Evolutionary conservation across 371 early-diverging fungal species (phyloP).

Genomic region (Mucor racemosus): DNA sequence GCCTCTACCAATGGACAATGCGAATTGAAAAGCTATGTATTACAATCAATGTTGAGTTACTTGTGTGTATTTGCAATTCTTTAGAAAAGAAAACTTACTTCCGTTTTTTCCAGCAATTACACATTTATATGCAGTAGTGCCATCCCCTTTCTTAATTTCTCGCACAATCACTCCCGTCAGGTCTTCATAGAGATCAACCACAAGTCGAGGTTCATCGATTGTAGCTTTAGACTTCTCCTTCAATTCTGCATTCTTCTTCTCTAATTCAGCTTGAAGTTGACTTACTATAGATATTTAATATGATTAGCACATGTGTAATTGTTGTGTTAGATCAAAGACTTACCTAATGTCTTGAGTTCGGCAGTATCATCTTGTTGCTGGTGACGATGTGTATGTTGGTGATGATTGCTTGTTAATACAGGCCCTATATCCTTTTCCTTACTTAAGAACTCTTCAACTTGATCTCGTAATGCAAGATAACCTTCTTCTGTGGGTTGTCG

Average conservation of each 20-base stretch:
- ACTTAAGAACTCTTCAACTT: neutral
- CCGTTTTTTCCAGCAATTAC: slow-evolving; percentile 24
- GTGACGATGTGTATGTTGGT: neutral
- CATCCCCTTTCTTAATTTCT: slow-evolving; percentile 10
- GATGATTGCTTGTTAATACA: neutral
- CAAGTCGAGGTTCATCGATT: neutral
- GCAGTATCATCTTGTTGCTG: neutral
- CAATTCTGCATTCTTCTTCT: neutral
- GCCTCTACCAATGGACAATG: slow-evolving; percentile 13
- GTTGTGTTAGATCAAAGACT: neutral
- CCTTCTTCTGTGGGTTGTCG: slow-evolving; percentile 8
- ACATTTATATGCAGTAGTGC: slow-evolving; percentile 18
- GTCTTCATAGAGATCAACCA: slow-evolving; percentile 18
- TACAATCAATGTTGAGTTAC: neutral
- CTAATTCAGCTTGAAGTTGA: neutral
- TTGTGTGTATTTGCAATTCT: neutral
- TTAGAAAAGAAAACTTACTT: slow-evolving; percentile 16
- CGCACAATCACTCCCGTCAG: slow-evolving; percentile 18
- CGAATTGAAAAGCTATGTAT: slow-evolving; percentile 20
- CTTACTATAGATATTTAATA: neutral
- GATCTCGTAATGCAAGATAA: neutral
- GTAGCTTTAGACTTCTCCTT: neutral
- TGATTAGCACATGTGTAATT: too few relatives aligned
- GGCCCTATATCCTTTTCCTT: neutral
- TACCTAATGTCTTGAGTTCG: slow-evolving; percentile 4